phyloP scores from a whole-genome alignment of 2,329 filamentous ascomycete genomes.

The Sordariomycetes sp. region DNA sequence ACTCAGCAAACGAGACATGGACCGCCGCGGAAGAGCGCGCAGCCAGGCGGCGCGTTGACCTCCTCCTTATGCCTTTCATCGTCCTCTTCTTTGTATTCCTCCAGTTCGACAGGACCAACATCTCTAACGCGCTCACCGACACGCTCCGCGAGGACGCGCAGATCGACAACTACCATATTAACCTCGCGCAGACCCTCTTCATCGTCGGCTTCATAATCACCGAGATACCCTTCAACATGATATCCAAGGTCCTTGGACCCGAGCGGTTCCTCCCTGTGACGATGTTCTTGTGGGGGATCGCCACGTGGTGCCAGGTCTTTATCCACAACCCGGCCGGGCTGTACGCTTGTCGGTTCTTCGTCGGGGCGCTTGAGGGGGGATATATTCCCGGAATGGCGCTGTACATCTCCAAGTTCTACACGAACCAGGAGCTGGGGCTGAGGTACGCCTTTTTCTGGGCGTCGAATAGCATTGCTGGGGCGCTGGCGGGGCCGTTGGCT shows the following conservation, averaged over 20 bases:
- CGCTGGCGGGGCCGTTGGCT: conserved; percentile 14
- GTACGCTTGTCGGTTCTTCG: conserved; percentile 15
- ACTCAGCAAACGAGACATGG: conserved; percentile 10
- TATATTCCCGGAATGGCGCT: conserved; percentile 19
- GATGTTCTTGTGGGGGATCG: conserved; percentile 18
- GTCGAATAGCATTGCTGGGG: conserved; percentile 16
- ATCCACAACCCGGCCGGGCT: conserved; percentile 14
- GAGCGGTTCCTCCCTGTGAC: conserved; percentile 17
- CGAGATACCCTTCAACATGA: conserved; percentile 20
- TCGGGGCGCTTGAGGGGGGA: conserved; percentile 18
- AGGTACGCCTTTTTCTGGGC: conserved; percentile 19
- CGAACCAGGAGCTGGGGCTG: conserved; percentile 16
- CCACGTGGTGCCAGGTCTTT: conserved; percentile 17
- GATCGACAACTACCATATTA: conserved; percentile 38
- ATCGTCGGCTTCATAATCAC: conserved; percentile 37
- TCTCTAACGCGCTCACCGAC: conserved; percentile 40
- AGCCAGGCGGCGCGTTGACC: conserved; percentile 15
- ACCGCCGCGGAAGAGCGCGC: conserved; percentile 6
- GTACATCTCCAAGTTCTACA: conserved; percentile 19
- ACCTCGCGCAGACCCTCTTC: conserved; percentile 38
- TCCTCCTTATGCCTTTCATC: conserved; percentile 16
- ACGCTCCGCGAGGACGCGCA: conserved; percentile 34
- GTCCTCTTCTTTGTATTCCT: conserved; percentile 20
- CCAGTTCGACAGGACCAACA: conserved; percentile 25
- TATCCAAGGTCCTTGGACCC: conserved; percentile 15